These are phyloP conservation scores for Colletotrichum simmondsii DNA, from an alignment of 2,329 filamentous ascomycete genomes.

Conservation along the genomic window DNA sequence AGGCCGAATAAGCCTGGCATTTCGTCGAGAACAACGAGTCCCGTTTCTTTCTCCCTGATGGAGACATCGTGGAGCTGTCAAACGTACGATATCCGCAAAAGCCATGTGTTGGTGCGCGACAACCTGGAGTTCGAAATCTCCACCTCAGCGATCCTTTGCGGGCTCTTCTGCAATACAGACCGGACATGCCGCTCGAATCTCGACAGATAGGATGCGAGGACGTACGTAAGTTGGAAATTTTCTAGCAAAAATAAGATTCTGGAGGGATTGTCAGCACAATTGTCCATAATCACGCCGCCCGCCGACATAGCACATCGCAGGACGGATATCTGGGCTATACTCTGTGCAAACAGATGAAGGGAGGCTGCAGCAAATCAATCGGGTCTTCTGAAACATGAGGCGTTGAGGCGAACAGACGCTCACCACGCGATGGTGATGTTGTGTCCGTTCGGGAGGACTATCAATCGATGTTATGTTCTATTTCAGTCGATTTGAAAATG, in stretches of 20 bases:
- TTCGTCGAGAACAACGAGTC: slow-evolving; percentile 29
- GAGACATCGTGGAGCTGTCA: slow-evolving; percentile 28
- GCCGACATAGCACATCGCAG: slow-evolving; percentile 8
- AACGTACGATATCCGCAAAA: slow-evolving; percentile 20
- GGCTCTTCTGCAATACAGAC: slow-evolving; percentile 11
- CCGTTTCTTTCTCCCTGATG: slow-evolving; percentile 27
- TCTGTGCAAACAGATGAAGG: slow-evolving; percentile 29
- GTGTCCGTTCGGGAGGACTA: slow-evolving; percentile 20
- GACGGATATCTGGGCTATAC: slow-evolving; percentile 4
- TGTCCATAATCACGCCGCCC: slow-evolving; percentile 1
- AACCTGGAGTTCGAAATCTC: slow-evolving; percentile 13
- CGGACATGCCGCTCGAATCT: slow-evolving; percentile 17
- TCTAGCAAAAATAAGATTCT: background rate
- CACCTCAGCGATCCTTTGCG: slow-evolving; percentile 18
- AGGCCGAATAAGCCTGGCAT: slow-evolving; percentile 29
- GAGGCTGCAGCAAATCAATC: slow-evolving; percentile 30
- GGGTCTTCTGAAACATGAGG: slow-evolving; percentile 33
- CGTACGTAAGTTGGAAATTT: background rate
- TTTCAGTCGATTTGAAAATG: slow-evolving; percentile 16
- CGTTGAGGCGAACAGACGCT: slow-evolving; percentile 33
- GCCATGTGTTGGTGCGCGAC: slow-evolving; percentile 28
- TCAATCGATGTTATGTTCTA: slow-evolving; percentile 9
- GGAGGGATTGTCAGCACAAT: background rate
- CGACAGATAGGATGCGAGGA: slow-evolving; percentile 1
- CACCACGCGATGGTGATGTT: slow-evolving; percentile 23